Base-by-base conservation (phyloP, 2,329 filamentous ascomycete genomes). In the Elsinoe perseae region DNA sequence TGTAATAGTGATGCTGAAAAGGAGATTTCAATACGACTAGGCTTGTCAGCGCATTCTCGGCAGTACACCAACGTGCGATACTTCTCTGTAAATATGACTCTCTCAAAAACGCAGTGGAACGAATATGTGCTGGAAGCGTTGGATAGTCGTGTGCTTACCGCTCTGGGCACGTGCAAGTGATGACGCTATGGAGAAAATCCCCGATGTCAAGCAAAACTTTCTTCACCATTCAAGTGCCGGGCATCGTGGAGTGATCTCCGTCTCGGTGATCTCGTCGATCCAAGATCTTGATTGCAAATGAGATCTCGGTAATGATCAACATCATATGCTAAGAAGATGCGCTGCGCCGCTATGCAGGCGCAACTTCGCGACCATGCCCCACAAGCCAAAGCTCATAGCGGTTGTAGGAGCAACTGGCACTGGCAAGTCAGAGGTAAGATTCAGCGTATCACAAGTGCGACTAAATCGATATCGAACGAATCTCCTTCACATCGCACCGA, bases 361-460 rank as follows among this genome's bases (percentile, higher is more conserved):
- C 23, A 27, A n/a, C 23, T 36, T 30, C 16, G 18, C 5, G 3
- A 48, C 23, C 16, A 56, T 56, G 53, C 9, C 40, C 20, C 20
- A 2, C 6, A 52, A 38, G 32, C 53, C 53, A 16, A 56, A 36
- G 20, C 74, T 96, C 60, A 78, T 97, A 64, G 84, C 89, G 50
- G 80, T 97, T 59, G 78, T 96, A 50, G 92, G 92, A 63, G 87
- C 91, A 48, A 97, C 92, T 8, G 92, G 91, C 57, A 96, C 91
- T 1, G 92, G 92, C 60, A 95, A 95, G 73, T 95, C 90, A 36
- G 86, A 95, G 75, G 89, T 95, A 77, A 66, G 75, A 55, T n/a
- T n/a, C n/a, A n/a, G n/a, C n/a, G n/a, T n/a, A n/a, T n/a, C n/a
- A n/a, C n/a, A n/a, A n/a, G n/a, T n/a, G n/a, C n/a, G n/a, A n/a